Evolutionary conservation across 768 basidiomycete species (phyloP).

Genomic region (Naematelia aurantialba): DNA sequence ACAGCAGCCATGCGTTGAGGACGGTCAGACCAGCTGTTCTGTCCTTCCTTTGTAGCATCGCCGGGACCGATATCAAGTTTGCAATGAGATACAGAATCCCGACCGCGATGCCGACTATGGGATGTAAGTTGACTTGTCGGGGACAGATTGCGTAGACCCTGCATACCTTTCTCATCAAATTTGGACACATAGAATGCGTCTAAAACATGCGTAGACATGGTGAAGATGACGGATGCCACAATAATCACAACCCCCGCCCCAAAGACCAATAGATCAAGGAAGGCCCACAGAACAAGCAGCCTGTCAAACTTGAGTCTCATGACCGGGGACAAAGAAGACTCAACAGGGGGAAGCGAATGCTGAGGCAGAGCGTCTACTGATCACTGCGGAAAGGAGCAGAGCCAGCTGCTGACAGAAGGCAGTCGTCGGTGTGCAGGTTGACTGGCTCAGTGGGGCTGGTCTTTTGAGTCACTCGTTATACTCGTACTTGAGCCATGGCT

Average conservation of each 20-base stretch:
- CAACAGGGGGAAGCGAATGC: no score
- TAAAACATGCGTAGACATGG: conserved; percentile 60
- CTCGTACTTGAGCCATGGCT: no score
- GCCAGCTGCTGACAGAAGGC: no score
- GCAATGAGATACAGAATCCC: conserved; percentile 62
- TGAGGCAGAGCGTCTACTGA: no score
- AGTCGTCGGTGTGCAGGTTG: no score
- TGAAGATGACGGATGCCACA: conserved; percentile 69
- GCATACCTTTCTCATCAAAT: not conserved
- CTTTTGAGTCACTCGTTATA: no score
- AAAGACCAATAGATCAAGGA: conserved; percentile 67
- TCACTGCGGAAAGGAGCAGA: no score
- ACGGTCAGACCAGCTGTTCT: conserved; percentile 66
- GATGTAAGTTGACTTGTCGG: not conserved
- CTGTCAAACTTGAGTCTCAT: no score
- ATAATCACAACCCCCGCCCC: conserved; percentile 66
- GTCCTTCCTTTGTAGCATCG: conserved; percentile 67
- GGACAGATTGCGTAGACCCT: conserved; percentile 55
- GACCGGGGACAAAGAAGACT: no score
- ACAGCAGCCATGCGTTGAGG: conserved; percentile 68
- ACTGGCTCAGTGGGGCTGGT: no score
- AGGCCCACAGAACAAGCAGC: conserved; percentile 57
- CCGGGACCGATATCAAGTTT: conserved; percentile 66
- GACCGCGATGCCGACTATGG: conserved; percentile 64
- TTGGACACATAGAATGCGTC: conserved; percentile 54